phyloP scores from a whole-genome alignment of 805 yeast genomes.

The Candida ovalis region DNA sequence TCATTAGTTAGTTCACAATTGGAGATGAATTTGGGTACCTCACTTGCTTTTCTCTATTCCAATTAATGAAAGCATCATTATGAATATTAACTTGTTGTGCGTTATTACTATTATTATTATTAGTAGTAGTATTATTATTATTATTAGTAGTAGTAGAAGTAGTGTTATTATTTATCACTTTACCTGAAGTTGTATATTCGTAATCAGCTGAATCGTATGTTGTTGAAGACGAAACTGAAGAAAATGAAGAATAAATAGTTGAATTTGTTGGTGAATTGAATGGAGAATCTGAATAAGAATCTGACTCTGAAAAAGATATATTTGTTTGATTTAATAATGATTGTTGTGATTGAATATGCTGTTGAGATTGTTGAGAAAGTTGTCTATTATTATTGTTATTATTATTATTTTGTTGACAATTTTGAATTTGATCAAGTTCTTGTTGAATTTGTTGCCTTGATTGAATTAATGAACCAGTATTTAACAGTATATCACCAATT shows the following conservation, averaged over 20 bases:
- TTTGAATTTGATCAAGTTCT: neutral
- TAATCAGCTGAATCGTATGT: conserved; percentile 25
- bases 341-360: neutral
- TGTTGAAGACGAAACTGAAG: conserved; percentile 30
- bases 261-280: conserved; percentile 32
- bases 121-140: too few relatives aligned
- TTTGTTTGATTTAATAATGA: neutral
- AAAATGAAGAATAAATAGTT: conserved; percentile 30
- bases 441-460: neutral
- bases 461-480: neutral
- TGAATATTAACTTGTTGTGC: neutral
- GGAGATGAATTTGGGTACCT: conserved; percentile 27
- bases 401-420: neutral
- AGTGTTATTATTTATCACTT: conserved; percentile 1
- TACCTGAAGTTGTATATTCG: conserved; percentile 15
- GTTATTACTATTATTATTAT: neutral
- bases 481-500: neutral
- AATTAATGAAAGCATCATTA: neutral
- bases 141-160: conserved; percentile 1
- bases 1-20: conserved; percentile 5
- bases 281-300: conserved; percentile 23
- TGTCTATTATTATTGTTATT: too few relatives aligned
- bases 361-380: neutral
- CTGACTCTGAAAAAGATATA: conserved; percentile 16
- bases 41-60: conserved; percentile 1